phyloP scores from a whole-genome alignment of 192 early-diverging fungal species.

The Backusella sp. region DNA sequence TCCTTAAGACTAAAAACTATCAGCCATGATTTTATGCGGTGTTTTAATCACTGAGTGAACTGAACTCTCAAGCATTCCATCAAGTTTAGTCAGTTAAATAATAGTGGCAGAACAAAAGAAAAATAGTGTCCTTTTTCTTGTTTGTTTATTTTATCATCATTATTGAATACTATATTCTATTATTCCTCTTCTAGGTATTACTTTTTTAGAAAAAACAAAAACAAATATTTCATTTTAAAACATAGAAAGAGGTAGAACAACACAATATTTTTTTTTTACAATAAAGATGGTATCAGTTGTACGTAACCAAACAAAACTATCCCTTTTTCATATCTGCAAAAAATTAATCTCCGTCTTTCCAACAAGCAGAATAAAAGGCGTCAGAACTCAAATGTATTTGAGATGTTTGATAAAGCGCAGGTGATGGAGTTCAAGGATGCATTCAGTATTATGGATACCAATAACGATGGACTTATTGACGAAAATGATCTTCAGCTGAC shows the following conservation, averaged over 20 bases:
- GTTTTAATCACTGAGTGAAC: neutral
- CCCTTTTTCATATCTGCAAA: constrained; percentile 8
- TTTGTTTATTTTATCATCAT: neutral
- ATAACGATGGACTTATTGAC: constrained; percentile 90
- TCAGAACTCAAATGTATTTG: constrained; percentile 98
- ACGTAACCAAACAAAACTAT: neutral
- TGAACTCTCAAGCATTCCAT: neutral
- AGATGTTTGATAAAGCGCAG: constrained; percentile 94
- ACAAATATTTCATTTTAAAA: neutral
- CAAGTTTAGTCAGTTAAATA: neutral
- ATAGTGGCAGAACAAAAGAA: neutral
- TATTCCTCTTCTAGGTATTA: neutral
- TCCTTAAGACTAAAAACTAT: neutral
- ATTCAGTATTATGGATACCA: constrained; percentile 93
- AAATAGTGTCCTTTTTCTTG: neutral
- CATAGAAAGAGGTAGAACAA: no score
- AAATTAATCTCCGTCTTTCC: constrained; percentile 8
- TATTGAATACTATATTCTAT: neutral
- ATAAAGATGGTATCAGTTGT: neutral
- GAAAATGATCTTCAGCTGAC: constrained; percentile 91
- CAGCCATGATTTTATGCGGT: neutral
- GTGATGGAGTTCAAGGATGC: constrained; percentile 96
- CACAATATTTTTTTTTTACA: no score
- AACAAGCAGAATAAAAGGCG: constrained; percentile 76
- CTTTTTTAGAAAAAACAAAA: neutral